Evolutionary conservation across 345 rosid species (phyloP).

Genomic region (Schrenkiella parvula): DNA sequence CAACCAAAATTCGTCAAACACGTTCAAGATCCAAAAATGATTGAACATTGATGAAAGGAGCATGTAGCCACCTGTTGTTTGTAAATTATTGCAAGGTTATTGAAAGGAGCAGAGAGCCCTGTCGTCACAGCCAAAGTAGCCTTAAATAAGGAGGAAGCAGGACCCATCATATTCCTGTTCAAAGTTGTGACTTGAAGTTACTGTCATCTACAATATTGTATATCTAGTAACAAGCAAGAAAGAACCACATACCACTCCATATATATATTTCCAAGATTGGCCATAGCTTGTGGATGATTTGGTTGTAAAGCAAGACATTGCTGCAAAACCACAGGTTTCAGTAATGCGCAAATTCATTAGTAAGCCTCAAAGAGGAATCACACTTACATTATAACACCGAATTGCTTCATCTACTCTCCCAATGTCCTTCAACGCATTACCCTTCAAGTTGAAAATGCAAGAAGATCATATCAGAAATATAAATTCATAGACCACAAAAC

Average conservation of each 20-base stretch:
- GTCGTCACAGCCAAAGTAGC: slow-evolving; percentile 88
- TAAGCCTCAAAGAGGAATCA: not conserved
- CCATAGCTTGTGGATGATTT: slow-evolving; percentile 92
- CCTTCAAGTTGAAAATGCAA: slow-evolving; percentile 42
- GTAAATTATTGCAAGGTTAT: slow-evolving; percentile 91
- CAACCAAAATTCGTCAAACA: not conserved
- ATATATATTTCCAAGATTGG: slow-evolving; percentile 95
- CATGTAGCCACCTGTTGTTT: slow-evolving; percentile 77
- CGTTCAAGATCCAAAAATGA: not conserved
- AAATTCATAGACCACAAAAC: not conserved
- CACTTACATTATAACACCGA: slow-evolving; percentile 82
- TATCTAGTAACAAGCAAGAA: not conserved
- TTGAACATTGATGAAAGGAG: slow-evolving; percentile 1
- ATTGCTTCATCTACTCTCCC: slow-evolving; percentile 95
- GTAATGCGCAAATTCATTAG: slow-evolving; percentile 14
- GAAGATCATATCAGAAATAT: slow-evolving; percentile 7
- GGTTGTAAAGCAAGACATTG: slow-evolving; percentile 92
- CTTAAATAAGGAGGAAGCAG: slow-evolving; percentile 83
- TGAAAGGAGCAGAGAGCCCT: slow-evolving; percentile 96
- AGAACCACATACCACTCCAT: slow-evolving; percentile 78
- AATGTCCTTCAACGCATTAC: slow-evolving; percentile 92
- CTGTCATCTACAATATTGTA: not conserved
- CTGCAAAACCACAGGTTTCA: slow-evolving; percentile 44
- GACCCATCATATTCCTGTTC: slow-evolving; percentile 73
- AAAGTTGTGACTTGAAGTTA: slow-evolving; percentile 11